These are phyloP conservation scores for Epithele typhae DNA, from an alignment of 768 basidiomycete genomes.

Conservation along the genomic window DNA sequence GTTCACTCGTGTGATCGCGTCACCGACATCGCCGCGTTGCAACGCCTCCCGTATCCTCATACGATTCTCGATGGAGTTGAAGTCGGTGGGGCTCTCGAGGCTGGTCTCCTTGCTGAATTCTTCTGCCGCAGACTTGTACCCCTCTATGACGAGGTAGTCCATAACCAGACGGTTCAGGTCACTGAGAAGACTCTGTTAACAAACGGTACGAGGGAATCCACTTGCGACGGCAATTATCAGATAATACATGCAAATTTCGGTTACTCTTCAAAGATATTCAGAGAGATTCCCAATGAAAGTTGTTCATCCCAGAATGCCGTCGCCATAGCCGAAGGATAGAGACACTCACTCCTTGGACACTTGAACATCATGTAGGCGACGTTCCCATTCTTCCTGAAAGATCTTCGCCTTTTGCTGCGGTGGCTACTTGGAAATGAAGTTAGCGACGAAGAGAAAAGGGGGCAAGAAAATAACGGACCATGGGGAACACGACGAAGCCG, in stretches of 20 bases:
- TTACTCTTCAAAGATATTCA: constrained; percentile 66
- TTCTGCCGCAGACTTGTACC: constrained; percentile 93
- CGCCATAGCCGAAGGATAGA: constrained; percentile 11
- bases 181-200: constrained; percentile 38
- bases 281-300: constrained; percentile 98
- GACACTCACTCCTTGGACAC: constrained; percentile 85
- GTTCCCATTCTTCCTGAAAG: constrained; percentile 84
- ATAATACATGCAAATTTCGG: constrained; percentile 78
- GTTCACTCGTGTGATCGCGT: constrained; percentile 92
- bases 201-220: too few species aligned
- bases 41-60: constrained; percentile 94
- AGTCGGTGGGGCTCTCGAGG: constrained; percentile 72
- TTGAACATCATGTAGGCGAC: constrained; percentile 73
- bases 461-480: constrained; percentile 19
- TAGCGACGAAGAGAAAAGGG: neutral
- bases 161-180: constrained; percentile 93
- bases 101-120: constrained; percentile 90
- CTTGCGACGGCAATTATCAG: constrained; percentile 47
- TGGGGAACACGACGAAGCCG: constrained; percentile 18
- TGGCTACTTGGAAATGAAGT: constrained; percentile 16
- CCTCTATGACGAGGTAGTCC: constrained; percentile 97
- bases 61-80: constrained; percentile 88
- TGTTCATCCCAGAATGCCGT: constrained; percentile 53
- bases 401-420: constrained; percentile 53
- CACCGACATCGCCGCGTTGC: constrained; percentile 91